Evolutionary conservation across 768 basidiomycete species (phyloP), one percentile per base, ranked within the genome.

Genomic region (Leccinum pellstonianum): DNA sequence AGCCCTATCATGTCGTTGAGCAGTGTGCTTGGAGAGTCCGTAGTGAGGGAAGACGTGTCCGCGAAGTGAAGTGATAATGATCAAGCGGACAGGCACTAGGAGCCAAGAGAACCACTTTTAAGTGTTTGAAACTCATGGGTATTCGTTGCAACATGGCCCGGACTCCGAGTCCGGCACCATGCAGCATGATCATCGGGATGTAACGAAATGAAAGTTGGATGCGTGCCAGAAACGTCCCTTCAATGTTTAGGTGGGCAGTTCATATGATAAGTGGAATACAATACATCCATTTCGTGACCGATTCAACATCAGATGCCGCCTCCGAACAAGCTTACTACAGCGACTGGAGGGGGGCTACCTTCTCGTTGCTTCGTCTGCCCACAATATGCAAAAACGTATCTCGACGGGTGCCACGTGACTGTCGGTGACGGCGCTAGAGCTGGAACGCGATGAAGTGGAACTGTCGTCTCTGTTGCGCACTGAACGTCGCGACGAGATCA

Each of bases 371-470:
- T 86, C 3, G 85, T 88, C 66, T 91, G 89, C 3, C 90, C 90
- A 67, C 89, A 91, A 64, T 90, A 92, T 3, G 90, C 90, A 55
- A 91, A 82, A n/a, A 86, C 82, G 64, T 90, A 86, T 73, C 85
- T 88, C 6, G 87, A 89, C 4, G 91, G 90, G 71, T 92, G 91
- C 90, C 90, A 92, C 2, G 84, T 75, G 3, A 93, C 90, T 1
- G 88, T 86, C 5, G 86, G 85, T n/a, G 89, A 84, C 1, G 89
- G 79, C 4, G 85, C 87, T 6, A 88, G 77, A 3, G 88, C 81
- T 2, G 88, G 83, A 14, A 93, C 83, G n/a, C 90, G 86, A 70
- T 92, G 89, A 25, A 93, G 67, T 2, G 89, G 87, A 51, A 81
- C 72, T 15, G 85, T 85, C 0, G 89, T 93, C 71, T 93, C 91